These are phyloP conservation scores for Aspergillus versicolor DNA, from an alignment of 2,329 filamentous ascomycete genomes.

Conservation along the genomic window DNA sequence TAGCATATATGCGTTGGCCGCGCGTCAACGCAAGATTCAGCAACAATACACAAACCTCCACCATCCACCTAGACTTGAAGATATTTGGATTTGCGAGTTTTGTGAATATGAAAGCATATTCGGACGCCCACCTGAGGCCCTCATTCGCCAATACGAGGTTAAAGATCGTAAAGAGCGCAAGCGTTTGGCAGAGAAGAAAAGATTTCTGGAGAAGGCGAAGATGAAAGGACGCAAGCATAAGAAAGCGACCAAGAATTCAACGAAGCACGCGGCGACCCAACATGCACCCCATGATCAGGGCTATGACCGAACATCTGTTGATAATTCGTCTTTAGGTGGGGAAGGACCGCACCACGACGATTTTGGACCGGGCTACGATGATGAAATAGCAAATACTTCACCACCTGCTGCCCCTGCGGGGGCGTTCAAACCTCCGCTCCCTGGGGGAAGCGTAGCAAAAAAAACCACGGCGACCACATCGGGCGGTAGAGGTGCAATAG, in stretches of 20 bases:
- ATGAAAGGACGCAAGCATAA: slow-evolving; percentile 88
- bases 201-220: slow-evolving; percentile 87
- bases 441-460: slow-evolving; percentile 56
- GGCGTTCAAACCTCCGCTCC: slow-evolving; percentile 67
- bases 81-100: slow-evolving; percentile 95
- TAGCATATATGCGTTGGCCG: slow-evolving; percentile 72
- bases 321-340: slow-evolving; percentile 37
- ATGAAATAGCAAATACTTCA: slow-evolving; percentile 45
- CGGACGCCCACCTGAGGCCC: slow-evolving; percentile 75
- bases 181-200: slow-evolving; percentile 79
- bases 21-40: slow-evolving; percentile 72
- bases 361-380: slow-evolving; percentile 51
- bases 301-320: slow-evolving; percentile 41
- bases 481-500: slow-evolving; percentile 24
- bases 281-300: slow-evolving; percentile 38
- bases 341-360: slow-evolving; percentile 51
- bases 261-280: slow-evolving; percentile 45
- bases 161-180: slow-evolving; percentile 85
- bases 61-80: slow-evolving; percentile 67
- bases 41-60: slow-evolving; percentile 75
- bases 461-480: slow-evolving; percentile 14
- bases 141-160: slow-evolving; percentile 90
- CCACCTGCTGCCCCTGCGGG: slow-evolving; percentile 50
- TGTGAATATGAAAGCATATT: slow-evolving; percentile 98
- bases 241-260: slow-evolving; percentile 70